Conservation (phyloP, 129 eudicot genomes). For the Helichrysum umbraculigerum region DNA sequence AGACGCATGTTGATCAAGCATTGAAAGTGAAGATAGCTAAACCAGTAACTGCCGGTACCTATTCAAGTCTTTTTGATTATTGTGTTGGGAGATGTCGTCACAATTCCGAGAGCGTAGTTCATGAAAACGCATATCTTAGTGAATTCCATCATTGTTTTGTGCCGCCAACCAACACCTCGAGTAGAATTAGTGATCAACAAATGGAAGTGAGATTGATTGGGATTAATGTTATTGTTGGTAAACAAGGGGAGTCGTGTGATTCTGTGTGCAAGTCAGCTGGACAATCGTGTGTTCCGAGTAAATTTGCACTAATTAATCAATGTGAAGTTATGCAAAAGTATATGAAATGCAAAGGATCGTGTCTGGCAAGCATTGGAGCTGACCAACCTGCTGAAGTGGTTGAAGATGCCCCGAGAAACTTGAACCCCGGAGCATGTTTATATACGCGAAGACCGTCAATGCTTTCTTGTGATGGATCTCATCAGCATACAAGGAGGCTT, state of each 20-base stretch:
- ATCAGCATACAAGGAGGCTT: constrained; percentile 83
- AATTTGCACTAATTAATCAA: constrained; percentile 69
- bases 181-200: constrained; percentile 50
- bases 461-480: constrained; percentile 77
- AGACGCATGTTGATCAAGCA: constrained; percentile 56
- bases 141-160: constrained; percentile 94
- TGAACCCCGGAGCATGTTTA: constrained; percentile 87
- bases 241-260: constrained; percentile 99
- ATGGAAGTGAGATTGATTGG: constrained; percentile 66
- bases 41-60: constrained; percentile 81
- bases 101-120: constrained; percentile 92
- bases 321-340: constrained; percentile 88
- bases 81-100: constrained; percentile 96
- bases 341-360: constrained; percentile 81
- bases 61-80: constrained; percentile 74
- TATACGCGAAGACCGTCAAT: constrained; percentile 48
- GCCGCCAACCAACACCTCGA: constrained; percentile 62
- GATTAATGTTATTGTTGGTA: constrained; percentile 70
- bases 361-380: constrained; percentile 81
- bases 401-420: constrained; percentile 83
- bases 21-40: constrained; percentile 74
- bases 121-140: constrained; percentile 91
- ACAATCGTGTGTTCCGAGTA: constrained; percentile 86
- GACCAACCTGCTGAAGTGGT: constrained; percentile 99
- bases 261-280: constrained; percentile 72